Base-by-base conservation (phyloP, 1,139 yeast species). In the Candida pseudocylindracea region DNA sequence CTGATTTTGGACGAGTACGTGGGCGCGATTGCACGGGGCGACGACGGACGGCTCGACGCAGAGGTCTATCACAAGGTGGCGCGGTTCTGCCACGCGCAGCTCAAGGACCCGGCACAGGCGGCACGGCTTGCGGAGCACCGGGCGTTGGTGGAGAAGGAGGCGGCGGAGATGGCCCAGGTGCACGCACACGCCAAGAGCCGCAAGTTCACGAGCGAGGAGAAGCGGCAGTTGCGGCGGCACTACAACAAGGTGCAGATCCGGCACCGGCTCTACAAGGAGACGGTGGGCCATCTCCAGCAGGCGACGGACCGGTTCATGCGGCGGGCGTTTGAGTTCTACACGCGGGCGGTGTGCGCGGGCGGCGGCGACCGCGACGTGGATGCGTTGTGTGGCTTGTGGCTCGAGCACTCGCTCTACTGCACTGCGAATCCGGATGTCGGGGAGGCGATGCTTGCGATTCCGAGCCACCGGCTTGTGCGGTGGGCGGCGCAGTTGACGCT, bases 281-380 rank as follows among this genome's bases (percentile, higher is more conserved):
- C 20, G 30, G 65, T 60, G 29, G 55, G 53, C 10, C 60, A 56
- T 37, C 63, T 63, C 33, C 67, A 63, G 34, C 74, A 70, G 36
- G 74, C 69, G 36, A 55, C 76, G 33, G 93, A 81, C 41, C 64
- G 79, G 35, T 74, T 85, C 38, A 73, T 85, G 46, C 76, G 91
- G 0, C 49, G 85, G n/a, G 85, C 95, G 93, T 57, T 88, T 30
- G 79, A 75, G 37, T 63, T 65, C 41, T 15, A 15, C 20, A 15
- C 20, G 6, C 4, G 6, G 20, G 20, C 20, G 20, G 20, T 15
- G 20, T 15, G 20, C 6, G 20, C 20, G 20, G 20, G 20, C 6
- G 20, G 20, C 20, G 20, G 6, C 20, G 20, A 15, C 20, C 4
- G 6, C 6, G 20, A 15, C 6, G 20, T 6, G 6, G 20, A 15